Conservation (phyloP, 2,329 filamentous ascomycete species). For the Trichoderma gracile region DNA sequence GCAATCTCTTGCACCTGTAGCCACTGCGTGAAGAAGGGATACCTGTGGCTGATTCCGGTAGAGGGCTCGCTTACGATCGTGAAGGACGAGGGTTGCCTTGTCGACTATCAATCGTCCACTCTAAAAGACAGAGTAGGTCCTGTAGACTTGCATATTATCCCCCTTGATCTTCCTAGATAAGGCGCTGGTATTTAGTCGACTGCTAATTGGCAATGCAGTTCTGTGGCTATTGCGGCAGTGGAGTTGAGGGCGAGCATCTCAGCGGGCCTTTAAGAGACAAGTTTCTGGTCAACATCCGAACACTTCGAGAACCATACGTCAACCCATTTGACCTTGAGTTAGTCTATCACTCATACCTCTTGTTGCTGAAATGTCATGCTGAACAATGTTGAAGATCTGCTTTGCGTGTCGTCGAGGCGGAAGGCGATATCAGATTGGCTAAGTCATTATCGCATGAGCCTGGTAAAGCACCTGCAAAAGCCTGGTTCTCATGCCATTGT, state of each 20-base stretch:
- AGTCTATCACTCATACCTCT: not conserved
- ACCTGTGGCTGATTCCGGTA: conserved; percentile 32
- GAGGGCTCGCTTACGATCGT: conserved; percentile 22
- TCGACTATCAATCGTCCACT: conserved; percentile 4
- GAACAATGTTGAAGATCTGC: not conserved
- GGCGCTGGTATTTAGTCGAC: not conserved
- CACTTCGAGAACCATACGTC: conserved; percentile 29
- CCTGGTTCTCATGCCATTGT: conserved; percentile 35
- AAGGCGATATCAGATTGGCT: not conserved
- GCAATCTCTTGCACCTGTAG: conserved; percentile 31
- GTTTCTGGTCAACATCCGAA: conserved; percentile 32
- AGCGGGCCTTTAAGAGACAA: conserved; percentile 30
- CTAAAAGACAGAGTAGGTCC: conserved; percentile 28
- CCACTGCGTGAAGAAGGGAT: conserved; percentile 36
- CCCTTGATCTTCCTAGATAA: fast-evolving
- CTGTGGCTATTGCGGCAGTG: conserved; percentile 34
- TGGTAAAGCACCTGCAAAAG: conserved; percentile 16
- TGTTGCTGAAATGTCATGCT: not conserved
- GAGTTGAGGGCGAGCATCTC: conserved; percentile 32
- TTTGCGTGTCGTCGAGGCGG: not conserved
- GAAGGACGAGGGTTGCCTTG: conserved; percentile 26
- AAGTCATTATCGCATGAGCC: not conserved
- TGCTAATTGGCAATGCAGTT: conserved; percentile 30
- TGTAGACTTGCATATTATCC: not conserved
- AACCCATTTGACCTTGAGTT: conserved; percentile 33